Percentiles rank a stretch among this genome's conserved stretches.
Evolutionary conservation across 1,284 basidiomycete species (phyloP).

Genomic region (Leccinum variabile): DNA sequence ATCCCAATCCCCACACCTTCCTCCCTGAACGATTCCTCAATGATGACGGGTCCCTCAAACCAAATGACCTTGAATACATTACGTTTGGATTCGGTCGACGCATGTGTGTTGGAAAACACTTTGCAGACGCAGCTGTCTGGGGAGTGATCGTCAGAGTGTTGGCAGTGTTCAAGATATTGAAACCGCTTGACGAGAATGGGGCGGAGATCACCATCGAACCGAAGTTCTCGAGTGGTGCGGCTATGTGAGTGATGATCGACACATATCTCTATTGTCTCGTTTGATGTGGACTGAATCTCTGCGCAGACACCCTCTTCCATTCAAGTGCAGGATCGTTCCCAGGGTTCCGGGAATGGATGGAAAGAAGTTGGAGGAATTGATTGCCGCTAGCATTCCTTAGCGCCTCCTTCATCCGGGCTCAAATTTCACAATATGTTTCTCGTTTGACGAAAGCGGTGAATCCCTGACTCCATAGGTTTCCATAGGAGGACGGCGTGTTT

Average conservation of each 20-base stretch:
- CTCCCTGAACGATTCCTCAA: neutral
- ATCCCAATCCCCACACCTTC: neutral
- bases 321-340: neutral
- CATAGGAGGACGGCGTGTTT: too few species aligned
- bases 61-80: neutral
- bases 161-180: neutral
- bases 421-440: too few species aligned
- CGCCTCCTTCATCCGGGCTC: too few species aligned
- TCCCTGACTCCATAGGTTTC: too few species aligned
- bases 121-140: neutral
- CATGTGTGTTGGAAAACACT: neutral
- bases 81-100: neutral
- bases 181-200: neutral
- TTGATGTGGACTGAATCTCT: neutral
- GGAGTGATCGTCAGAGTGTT: neutral
- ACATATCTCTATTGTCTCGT: neutral
- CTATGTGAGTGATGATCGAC: neutral
- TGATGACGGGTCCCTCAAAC: neutral
- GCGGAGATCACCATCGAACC: neutral
- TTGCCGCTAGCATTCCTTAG: neutral
- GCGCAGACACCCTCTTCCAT: neutral
- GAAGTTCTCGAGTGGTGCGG: neutral
- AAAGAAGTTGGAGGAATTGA: neutral
- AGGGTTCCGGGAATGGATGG: neutral
- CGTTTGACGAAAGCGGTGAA: too few species aligned